Base-by-base conservation (phyloP, 75 land plant species). In the Ceratopteris richardii region DNA sequence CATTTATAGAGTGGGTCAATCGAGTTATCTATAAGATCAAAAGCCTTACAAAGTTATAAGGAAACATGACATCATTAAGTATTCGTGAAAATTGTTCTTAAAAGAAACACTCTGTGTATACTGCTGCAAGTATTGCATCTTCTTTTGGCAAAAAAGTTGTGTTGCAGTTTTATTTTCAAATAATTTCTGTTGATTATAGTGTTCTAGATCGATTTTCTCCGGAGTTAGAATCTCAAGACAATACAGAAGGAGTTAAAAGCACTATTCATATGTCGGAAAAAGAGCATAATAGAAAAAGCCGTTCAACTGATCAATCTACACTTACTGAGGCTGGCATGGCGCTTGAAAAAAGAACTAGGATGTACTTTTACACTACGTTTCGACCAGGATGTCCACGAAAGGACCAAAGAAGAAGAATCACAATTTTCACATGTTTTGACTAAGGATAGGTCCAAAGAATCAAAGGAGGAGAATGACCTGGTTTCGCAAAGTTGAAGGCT, bases 401-500 rank as follows among this genome's bases (percentile, higher is more conserved):
- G 13, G 9, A 40, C 13, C 42, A 40, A 40, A 10, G 42, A 14
- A 40, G 9, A 40, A 40, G 9, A 10, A 10, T 40, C 42, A 40
- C 42, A 40, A 40, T 40, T 9, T 40, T 10, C 13, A 40, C 9
- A 14, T 40, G 13, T 14, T 10, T 40, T 40, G 42, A 9, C 42
- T 40, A 9, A 10, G 13, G 13, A 40, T 9, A 40, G 14, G 9
- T 40, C 3, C 50, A 46, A 14, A 17, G 14, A 18, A 46, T 46
- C 4, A 18, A 21, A 21, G 17, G 13, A 46, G 50, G 17, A 6
- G 18, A 18, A 52, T 44, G 74, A 87, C 93, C 88, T 79, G 81
- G 63, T 69, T 57, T 44, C 24, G 42, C 56, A 62, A 48, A 91
- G 31, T 60, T 65, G 60, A 93, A 93, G 44, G 90, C 96, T 43